These are phyloP conservation scores for Eragrostis tef DNA, from an alignment of 202 grass and related monocot genomes.

Conservation along the genomic window DNA sequence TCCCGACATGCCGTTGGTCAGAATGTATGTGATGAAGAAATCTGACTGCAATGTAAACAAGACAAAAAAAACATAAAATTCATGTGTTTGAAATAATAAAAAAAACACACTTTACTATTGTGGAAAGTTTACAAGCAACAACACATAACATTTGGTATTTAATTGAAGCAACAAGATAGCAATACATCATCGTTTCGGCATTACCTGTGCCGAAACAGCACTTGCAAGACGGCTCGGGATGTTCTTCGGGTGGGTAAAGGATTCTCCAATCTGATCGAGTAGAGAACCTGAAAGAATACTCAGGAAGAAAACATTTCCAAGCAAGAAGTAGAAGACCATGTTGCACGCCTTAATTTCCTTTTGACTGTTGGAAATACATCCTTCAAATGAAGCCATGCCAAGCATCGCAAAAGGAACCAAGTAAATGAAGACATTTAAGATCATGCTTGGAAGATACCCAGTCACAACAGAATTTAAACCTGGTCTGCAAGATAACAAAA, in stretches of 20 bases:
- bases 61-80: constrained; percentile 5
- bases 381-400: constrained; percentile 73
- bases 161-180: not conserved
- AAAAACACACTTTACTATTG: not conserved
- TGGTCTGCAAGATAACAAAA: constrained; percentile 67
- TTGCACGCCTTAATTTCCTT: constrained; percentile 86
- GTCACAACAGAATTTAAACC: constrained; percentile 80
- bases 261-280: constrained; percentile 81
- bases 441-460: constrained; percentile 80
- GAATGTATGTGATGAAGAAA: constrained; percentile 98
- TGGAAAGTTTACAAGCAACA: not conserved
- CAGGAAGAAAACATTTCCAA: constrained; percentile 94
- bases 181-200: not conserved
- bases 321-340: constrained; percentile 94
- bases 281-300: constrained; percentile 83
- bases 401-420: constrained; percentile 81
- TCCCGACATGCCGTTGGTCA: constrained; percentile 89
- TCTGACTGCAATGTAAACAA: constrained; percentile 68
- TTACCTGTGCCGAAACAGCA: constrained; percentile 90
- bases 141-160: not conserved
- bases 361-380: constrained; percentile 65
- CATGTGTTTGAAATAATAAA: constrained; percentile 21
- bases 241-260: constrained; percentile 80
- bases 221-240: constrained; percentile 78
- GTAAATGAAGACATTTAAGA: constrained; percentile 89